Conservation (phyloP, 2,329 filamentous ascomycete genomes). For the Cyphellophora attinorum region DNA sequence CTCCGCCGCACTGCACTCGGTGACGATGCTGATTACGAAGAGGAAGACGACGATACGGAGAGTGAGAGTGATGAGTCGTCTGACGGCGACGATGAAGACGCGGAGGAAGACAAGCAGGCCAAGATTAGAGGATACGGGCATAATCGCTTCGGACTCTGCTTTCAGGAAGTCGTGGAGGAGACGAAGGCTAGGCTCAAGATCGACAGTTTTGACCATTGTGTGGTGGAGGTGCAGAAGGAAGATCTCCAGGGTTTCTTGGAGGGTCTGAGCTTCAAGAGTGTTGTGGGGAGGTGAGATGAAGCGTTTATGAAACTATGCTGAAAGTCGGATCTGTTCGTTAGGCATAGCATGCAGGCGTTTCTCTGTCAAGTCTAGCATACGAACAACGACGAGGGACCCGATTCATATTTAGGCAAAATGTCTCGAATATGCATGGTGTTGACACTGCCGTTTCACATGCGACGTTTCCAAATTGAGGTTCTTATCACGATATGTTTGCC, state of each 20-base stretch:
- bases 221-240: slow-evolving; percentile 96
- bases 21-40: slow-evolving; percentile 49
- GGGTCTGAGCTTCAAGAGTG: slow-evolving; percentile 80
- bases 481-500: too few species aligned
- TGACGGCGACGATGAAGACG: slow-evolving; percentile 38
- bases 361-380: too few species aligned
- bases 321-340: too few species aligned
- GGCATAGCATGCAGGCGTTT: too few species aligned
- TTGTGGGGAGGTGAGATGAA: slow-evolving; percentile 50
- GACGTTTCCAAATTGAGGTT: too few species aligned
- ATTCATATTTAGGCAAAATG: too few species aligned
- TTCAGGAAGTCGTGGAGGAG: slow-evolving; percentile 88
- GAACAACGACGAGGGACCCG: too few species aligned
- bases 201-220: slow-evolving; percentile 94
- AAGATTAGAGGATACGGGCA: slow-evolving; percentile 60
- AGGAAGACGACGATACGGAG: slow-evolving; percentile 59
- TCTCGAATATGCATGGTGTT: too few species aligned
- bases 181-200: slow-evolving; percentile 83
- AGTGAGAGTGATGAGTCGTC: slow-evolving; percentile 36
- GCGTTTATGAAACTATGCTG: too few species aligned
- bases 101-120: slow-evolving; percentile 45
- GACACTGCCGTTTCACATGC: too few species aligned
- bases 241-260: slow-evolving; percentile 86
- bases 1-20: slow-evolving; percentile 48
- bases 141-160: slow-evolving; percentile 89